These are phyloP conservation scores for Pugionium dolabratum DNA, from an alignment of 345 rosid genomes.

Conservation along the genomic window DNA sequence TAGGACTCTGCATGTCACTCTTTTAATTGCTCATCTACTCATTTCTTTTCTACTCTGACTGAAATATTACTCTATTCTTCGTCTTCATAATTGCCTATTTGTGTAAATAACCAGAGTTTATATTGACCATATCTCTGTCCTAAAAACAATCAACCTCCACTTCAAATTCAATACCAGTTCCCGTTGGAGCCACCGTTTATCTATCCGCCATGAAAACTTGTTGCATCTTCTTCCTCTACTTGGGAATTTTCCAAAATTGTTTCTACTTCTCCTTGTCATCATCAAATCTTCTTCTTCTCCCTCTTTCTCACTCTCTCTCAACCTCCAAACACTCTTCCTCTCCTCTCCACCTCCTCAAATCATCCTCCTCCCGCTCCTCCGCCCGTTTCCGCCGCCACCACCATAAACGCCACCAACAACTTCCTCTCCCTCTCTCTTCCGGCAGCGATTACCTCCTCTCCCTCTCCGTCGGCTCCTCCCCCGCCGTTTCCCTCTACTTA, in stretches of 20 bases:
- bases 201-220: too few relatives aligned
- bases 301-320: constrained; percentile 70
- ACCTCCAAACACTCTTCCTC: constrained; percentile 50
- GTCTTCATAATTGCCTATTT: not conserved
- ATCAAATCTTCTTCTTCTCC: constrained; percentile 50
- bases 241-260: constrained; percentile 18
- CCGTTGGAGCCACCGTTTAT: not conserved
- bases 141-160: constrained; percentile 15
- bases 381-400: constrained; percentile 61
- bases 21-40: not conserved
- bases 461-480: constrained; percentile 63
- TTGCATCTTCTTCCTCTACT: constrained; percentile 35
- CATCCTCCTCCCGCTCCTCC: constrained; percentile 67
- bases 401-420: constrained; percentile 42
- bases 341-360: constrained; percentile 77
- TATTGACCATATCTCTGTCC: constrained; percentile 15
- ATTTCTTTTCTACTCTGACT: not conserved
- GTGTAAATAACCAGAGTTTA: too few relatives aligned
- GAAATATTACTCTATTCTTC: not conserved
- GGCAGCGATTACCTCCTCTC: too few relatives aligned
- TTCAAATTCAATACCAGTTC: constrained; percentile 28
- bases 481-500: constrained; percentile 59
- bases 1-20: constrained; percentile 18
- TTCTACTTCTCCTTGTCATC: constrained; percentile 25
- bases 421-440: too few relatives aligned